Conservation (phyloP, 2,329 filamentous ascomycete species). For the Cadophora sp. region DNA sequence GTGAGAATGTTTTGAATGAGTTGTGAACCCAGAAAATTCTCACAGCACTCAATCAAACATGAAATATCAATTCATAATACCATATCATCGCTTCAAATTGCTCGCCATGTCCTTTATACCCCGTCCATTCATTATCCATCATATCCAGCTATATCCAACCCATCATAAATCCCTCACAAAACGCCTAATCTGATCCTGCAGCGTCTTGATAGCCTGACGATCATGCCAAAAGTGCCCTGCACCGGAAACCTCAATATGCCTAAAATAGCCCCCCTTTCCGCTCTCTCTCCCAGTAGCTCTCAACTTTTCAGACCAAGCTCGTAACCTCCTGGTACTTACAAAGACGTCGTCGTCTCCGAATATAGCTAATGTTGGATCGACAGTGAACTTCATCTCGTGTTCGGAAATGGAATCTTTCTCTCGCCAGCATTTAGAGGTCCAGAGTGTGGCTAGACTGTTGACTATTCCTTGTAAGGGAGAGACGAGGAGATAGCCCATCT, state of each 20-base stretch:
- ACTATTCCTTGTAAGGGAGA: constrained; percentile 70
- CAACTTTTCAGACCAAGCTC: constrained; percentile 68
- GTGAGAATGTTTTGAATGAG: too few species aligned
- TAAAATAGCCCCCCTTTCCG: constrained; percentile 43
- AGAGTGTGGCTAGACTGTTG: constrained; percentile 66
- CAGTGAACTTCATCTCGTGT: constrained; percentile 61
- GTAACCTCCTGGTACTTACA: constrained; percentile 68
- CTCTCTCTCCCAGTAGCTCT: constrained; percentile 32
- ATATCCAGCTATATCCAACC: neutral
- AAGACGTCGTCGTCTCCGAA: constrained; percentile 82
- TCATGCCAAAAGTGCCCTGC: constrained; percentile 61
- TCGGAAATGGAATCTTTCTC: constrained; percentile 42
- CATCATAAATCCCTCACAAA: constrained; percentile 33
- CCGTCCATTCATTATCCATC: neutral
- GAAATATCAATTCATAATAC: neutral
- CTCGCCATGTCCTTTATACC: neutral
- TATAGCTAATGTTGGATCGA: constrained; percentile 69
- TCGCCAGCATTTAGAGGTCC: constrained; percentile 31
- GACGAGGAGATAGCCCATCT: constrained; percentile 67
- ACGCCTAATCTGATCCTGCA: constrained; percentile 35
- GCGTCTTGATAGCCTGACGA: constrained; percentile 29
- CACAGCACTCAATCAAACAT: too few species aligned
- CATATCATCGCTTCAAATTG: neutral
- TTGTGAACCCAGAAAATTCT: too few species aligned
- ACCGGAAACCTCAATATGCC: constrained; percentile 52